phyloP scores from a whole-genome alignment of 192 early-diverging fungal species.

The Radiomyces spectabilis region DNA sequence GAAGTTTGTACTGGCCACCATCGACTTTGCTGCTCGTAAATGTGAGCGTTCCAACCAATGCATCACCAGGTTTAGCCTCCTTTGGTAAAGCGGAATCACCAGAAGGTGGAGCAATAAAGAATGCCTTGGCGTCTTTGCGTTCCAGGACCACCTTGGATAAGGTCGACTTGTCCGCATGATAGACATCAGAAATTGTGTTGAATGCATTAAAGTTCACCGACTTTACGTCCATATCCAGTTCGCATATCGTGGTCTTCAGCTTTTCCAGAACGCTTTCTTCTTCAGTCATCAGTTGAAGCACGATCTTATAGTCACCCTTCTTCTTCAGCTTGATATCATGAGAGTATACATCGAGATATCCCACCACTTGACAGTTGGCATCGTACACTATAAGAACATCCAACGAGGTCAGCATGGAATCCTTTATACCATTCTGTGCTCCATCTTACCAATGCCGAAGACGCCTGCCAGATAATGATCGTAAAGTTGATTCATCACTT shows the following conservation, averaged over 20 bases:
- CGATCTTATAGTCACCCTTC: conserved; percentile 81
- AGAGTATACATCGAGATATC: conserved; percentile 66
- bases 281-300: conserved; percentile 69
- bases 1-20: conserved; percentile 37
- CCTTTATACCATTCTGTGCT: background rate
- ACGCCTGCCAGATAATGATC: conserved; percentile 71
- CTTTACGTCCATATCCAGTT: conserved; percentile 63
- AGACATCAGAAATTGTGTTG: conserved; percentile 44
- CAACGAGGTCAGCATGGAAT: background rate
- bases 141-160: conserved; percentile 40
- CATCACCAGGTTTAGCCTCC: conserved; percentile 71
- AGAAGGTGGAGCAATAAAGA: conserved; percentile 48
- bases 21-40: conserved; percentile 38
- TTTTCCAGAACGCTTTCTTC: conserved; percentile 66
- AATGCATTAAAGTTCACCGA: conserved; percentile 45
- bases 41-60: conserved; percentile 62
- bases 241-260: conserved; percentile 50
- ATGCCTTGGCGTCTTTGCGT: conserved; percentile 40
- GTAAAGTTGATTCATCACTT: conserved; percentile 63
- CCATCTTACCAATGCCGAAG: conserved; percentile 38
- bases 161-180: conserved; percentile 31
- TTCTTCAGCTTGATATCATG: conserved; percentile 56
- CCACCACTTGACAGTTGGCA: conserved; percentile 65
- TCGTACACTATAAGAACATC: conserved; percentile 59
- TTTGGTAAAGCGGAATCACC: conserved; percentile 49